A percentile compares a stretch with the other conserved stretches of the same genome.
Evolutionary conservation across 768 basidiomycete genomes (phyloP).

Genomic region (Termitomyces sp.): DNA sequence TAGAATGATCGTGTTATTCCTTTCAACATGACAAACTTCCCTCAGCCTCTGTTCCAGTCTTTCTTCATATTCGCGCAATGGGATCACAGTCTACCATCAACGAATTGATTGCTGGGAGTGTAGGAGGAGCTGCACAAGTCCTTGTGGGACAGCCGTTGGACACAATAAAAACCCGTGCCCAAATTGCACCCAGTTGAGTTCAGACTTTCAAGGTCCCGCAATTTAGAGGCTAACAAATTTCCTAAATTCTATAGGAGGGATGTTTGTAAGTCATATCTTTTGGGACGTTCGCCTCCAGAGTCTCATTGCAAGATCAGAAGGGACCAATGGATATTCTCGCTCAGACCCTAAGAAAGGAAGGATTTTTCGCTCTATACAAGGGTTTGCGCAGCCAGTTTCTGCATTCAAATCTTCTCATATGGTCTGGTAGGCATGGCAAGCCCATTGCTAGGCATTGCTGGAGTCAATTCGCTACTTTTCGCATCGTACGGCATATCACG

Average conservation of each 20-base stretch:
- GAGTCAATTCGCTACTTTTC: constrained; percentile 94
- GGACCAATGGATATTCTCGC: constrained; percentile 88
- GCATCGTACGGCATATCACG: constrained; percentile 82
- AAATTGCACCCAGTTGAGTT: constrained; percentile 73
- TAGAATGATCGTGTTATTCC: neutral
- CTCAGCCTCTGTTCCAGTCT: neutral
- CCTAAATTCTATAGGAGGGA: constrained; percentile 49
- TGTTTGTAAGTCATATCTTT: constrained; percentile 65
- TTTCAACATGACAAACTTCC: neutral
- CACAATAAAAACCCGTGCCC: constrained; percentile 84
- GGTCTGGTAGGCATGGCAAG: constrained; percentile 71
- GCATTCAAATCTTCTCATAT: neutral
- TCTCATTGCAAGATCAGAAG: constrained; percentile 43
- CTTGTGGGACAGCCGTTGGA: constrained; percentile 91
- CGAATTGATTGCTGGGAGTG: constrained; percentile 82
- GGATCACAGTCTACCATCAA: constrained; percentile 56
- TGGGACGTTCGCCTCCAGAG: neutral
- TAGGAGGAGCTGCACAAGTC: constrained; percentile 93
- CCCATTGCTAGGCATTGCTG: constrained; percentile 88
- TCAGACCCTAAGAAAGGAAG: constrained; percentile 84
- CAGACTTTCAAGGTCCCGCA: constrained; percentile 1
- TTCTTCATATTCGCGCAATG: constrained; percentile 1
- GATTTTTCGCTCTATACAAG: constrained; percentile 92
- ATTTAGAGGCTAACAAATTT: constrained; percentile 5
- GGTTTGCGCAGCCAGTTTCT: constrained; percentile 38